phyloP scores from a whole-genome alignment of 2,329 filamentous ascomycete species.

The Purpureocillium takamizusanense region DNA sequence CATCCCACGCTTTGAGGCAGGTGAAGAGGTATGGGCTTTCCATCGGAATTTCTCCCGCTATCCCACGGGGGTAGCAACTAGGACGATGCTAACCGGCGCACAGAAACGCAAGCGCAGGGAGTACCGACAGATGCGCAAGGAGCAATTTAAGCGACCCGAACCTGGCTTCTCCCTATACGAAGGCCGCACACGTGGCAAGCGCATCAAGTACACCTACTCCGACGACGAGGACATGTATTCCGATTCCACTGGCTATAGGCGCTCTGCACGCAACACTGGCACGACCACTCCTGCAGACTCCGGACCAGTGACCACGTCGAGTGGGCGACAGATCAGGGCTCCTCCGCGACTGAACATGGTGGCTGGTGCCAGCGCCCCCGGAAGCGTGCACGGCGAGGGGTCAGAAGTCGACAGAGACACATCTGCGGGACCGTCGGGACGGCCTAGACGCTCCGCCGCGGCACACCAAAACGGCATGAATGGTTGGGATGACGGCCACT shows the following conservation, averaged over 20 bases:
- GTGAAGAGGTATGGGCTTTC: constrained; percentile 62
- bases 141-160: constrained; percentile 79
- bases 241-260: constrained; percentile 52
- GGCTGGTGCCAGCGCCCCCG: constrained; percentile 36
- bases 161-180: constrained; percentile 91
- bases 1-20: constrained; percentile 83
- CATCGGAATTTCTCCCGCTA: neutral
- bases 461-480: constrained; percentile 36
- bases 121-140: constrained; percentile 77
- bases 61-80: no score
- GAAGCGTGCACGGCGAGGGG: constrained; percentile 36
- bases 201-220: constrained; percentile 92
- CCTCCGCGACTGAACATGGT: constrained; percentile 59
- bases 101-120: constrained; percentile 90
- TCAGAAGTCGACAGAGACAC: constrained; percentile 29
- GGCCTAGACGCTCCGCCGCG: constrained; percentile 42
- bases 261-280: constrained; percentile 66
- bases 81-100: neutral
- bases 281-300: constrained; percentile 63
- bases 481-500: constrained; percentile 29
- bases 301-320: constrained; percentile 63
- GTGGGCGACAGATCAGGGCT: constrained; percentile 74
- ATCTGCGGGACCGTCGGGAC: constrained; percentile 33
- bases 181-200: constrained; percentile 89
- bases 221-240: constrained; percentile 71